These are phyloP conservation scores for Vigna unguiculata DNA, from an alignment of 306 rosid species.

Conservation along the genomic window DNA sequence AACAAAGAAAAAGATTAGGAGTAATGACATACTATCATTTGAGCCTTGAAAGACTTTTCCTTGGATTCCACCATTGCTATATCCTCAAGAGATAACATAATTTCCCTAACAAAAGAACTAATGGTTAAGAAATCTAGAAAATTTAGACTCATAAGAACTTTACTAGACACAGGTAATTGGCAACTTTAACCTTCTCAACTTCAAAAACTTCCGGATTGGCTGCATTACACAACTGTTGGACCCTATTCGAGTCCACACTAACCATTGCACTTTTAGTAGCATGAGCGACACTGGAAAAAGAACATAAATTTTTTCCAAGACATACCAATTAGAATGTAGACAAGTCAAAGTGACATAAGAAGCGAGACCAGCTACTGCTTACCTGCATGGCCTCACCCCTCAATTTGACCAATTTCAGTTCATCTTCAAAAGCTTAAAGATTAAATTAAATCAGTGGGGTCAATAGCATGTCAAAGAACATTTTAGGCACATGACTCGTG, in stretches of 20 bases:
- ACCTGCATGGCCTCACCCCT: conserved; percentile 99
- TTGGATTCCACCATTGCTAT: conserved; percentile 86
- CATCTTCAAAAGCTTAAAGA: conserved; percentile 91
- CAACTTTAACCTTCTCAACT: conserved; percentile 84
- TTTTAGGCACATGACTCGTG: conserved; percentile 8
- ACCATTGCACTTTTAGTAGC: conserved; percentile 92
- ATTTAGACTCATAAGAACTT: conserved; percentile 47
- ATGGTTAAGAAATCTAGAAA: conserved; percentile 23
- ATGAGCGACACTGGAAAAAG: conserved; percentile 76
- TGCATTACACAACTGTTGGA: conserved; percentile 90
- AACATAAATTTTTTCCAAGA: conserved; percentile 21
- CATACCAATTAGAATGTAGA: not conserved
- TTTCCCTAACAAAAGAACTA: conserved; percentile 68
- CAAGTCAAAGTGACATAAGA: conserved; percentile 30
- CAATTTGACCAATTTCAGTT: conserved; percentile 92
- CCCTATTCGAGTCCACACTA: conserved; percentile 90
- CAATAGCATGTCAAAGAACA: conserved; percentile 36
- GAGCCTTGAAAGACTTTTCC: conserved; percentile 98
- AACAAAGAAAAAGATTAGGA: conserved; percentile 23
- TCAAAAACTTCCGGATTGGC: conserved; percentile 93
- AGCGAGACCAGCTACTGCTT: conserved; percentile 40
- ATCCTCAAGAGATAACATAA: conserved; percentile 97
- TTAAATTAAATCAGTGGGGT: conserved; percentile 42
- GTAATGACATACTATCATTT: conserved; percentile 77
- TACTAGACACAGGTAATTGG: conserved; percentile 91